Evolutionary conservation across 1,284 basidiomycete species (phyloP), one percentile per base, ranked within the genome.

Genomic region (Ceratobasidium theobromae): DNA sequence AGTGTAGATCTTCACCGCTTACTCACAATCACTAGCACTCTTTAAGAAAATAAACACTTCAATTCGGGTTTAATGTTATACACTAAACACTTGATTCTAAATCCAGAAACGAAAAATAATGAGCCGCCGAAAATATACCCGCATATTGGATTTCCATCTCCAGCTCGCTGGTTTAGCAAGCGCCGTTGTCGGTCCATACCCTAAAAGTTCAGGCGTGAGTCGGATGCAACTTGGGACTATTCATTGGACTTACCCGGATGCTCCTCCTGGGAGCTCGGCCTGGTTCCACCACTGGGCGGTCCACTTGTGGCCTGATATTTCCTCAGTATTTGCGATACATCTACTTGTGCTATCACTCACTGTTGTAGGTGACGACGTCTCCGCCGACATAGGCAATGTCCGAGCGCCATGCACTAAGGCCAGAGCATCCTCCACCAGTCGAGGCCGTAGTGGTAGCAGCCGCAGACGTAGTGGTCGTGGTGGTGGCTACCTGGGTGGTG

Each of bases 241-340:
- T 18, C 11, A n/a, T 38, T 14, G 9, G 9, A 52, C 53, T 51
- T 28, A 67, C 60, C 38, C 68, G 23, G 43, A 30, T n/a, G 64
- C 16, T 14, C 38, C 49, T 5, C 65, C 67, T 28, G 70, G 71
- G 35, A 46, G 60, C 12, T 72, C 71, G 30, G 25, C 58, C 35
- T 72, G 65, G 11, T 69, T 71, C 71, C 71, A 72, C 70, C 70
- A 71, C 49, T 69, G 67, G 32, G 60, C 60, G 25, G 60, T 64
- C 60, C 60, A 64, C 38, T 64, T 64, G 60, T 64, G 60, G 14
- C 60, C 41, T 51, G 11, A 33, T 9, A 21, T 4, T 25, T 11
- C 5, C n/a, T 49, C 14, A 60, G 49, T 21, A 6, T 9, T 9
- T 1, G 5, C 16, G 30, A 18, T 18, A 16, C 8, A n/a, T 35